Evolutionary conservation across 108 stramenopile species (phyloP).

Genomic region (Conticribra guillardii): DNA sequence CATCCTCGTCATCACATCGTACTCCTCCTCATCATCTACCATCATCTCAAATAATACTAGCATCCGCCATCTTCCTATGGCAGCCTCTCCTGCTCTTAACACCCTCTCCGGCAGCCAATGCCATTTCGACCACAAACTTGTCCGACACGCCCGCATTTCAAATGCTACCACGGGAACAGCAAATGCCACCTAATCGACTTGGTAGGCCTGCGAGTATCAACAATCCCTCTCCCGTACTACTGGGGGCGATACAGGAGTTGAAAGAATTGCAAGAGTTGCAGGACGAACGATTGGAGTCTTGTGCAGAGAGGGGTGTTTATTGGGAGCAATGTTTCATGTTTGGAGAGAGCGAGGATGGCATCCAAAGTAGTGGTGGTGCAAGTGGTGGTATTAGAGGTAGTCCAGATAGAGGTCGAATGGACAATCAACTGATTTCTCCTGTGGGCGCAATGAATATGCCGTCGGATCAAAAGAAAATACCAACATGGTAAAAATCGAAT

Average conservation of each 20-base stretch:
- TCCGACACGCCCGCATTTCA: constrained; percentile 8
- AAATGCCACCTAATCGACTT: background rate
- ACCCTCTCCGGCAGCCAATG: no score
- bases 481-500: background rate
- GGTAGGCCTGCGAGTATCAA: background rate
- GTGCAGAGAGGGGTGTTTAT: constrained; percentile 17
- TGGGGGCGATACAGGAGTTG: constrained; percentile 12
- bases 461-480: background rate
- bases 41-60: no score
- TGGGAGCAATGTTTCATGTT: constrained; percentile 43
- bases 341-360: constrained; percentile 7
- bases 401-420: background rate
- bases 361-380: background rate
- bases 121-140: no score
- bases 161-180: constrained; percentile 6
- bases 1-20: no score
- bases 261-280: constrained; percentile 25
- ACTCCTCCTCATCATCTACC: no score
- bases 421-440: background rate
- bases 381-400: background rate
- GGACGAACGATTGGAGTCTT: constrained; percentile 16
- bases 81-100: no score
- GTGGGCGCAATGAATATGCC: background rate
- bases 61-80: no score
- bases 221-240: no score